phyloP scores from a whole-genome alignment of 768 basidiomycete species.

The Erythrobasidium yunnanense region DNA sequence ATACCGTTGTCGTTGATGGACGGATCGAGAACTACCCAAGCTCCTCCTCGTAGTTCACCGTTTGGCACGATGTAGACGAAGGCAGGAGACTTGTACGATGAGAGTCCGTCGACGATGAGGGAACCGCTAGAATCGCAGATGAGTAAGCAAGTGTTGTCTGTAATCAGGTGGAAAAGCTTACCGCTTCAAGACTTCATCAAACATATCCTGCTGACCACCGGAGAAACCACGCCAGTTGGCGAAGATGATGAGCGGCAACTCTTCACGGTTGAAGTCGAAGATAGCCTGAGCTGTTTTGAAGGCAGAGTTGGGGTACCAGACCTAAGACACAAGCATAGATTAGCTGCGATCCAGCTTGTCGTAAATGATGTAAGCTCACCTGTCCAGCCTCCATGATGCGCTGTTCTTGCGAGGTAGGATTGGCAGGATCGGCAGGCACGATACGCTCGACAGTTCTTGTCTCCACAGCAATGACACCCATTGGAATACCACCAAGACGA shows the following conservation, averaged over 20 bases:
- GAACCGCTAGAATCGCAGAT: constrained; percentile 33
- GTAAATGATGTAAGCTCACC: constrained; percentile 26
- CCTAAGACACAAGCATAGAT: constrained; percentile 41
- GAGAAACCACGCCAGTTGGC: constrained; percentile 99
- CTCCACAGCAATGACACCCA: constrained; percentile 95
- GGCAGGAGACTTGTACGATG: constrained; percentile 90
- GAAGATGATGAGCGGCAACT: constrained; percentile 91
- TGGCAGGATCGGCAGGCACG: constrained; percentile 94
- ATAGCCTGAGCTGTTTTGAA: constrained; percentile 99
- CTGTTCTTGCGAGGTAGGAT: constrained; percentile 89
- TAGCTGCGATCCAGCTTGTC: neutral
- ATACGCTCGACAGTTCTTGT: constrained; percentile 93
- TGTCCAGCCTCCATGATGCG: constrained; percentile 99
- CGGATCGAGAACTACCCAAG: constrained; percentile 98
- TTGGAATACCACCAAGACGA: constrained; percentile 88
- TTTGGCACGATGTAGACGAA: constrained; percentile 98
- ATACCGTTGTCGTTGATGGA: constrained; percentile 88
- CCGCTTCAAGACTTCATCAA: constrained; percentile 40
- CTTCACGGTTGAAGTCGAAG: constrained; percentile 96
- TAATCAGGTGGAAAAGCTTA: neutral
- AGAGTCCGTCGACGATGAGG: constrained; percentile 90
- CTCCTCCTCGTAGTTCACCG: constrained; percentile 95
- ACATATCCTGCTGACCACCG: constrained; percentile 96
- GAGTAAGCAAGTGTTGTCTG: neutral
- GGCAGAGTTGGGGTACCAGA: constrained; percentile 99